A percentile compares a stretch with the other conserved stretches of the same genome.
Conservation (phyloP, 1,284 basidiomycete species). For the Hypsizygus ulmarius region DNA sequence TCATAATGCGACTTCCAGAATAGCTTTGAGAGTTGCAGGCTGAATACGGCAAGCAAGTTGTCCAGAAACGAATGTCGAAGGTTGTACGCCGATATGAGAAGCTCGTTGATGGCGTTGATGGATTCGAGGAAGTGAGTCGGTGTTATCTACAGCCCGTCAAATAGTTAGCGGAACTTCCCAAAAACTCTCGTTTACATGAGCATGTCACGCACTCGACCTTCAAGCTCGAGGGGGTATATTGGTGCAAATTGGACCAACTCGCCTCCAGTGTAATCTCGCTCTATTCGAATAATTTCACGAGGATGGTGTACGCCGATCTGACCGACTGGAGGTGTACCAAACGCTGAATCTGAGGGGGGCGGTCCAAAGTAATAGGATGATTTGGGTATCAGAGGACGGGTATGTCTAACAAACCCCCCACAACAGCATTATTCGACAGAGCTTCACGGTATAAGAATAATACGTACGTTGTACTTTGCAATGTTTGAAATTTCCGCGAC, state of each 20-base stretch:
- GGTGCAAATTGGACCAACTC: conserved; percentile 80
- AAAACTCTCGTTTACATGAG: conserved; percentile 8
- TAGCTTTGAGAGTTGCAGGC: conserved; percentile 69
- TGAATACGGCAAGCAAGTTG: conserved; percentile 69
- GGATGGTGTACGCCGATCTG: conserved; percentile 80
- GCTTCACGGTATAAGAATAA: conserved; percentile 7
- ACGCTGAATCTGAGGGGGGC: conserved; percentile 69
- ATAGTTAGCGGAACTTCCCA: conserved; percentile 11
- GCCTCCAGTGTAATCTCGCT: conserved; percentile 79
- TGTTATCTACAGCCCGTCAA: conserved; percentile 53
- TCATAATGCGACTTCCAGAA: conserved; percentile 70
- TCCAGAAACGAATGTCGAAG: conserved; percentile 61
- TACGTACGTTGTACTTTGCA: conserved; percentile 33
- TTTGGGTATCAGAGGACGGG: conserved; percentile 59
- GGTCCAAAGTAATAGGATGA: conserved; percentile 85
- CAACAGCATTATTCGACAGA: background rate
- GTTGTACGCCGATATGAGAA: conserved; percentile 76
- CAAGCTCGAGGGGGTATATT: conserved; percentile 79
- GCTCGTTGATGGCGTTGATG: conserved; percentile 81
- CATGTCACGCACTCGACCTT: conserved; percentile 64
- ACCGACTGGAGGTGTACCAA: conserved; percentile 72
- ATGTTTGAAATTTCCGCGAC: conserved; percentile 32
- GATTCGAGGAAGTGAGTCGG: conserved; percentile 82
- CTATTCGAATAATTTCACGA: conserved; percentile 80
- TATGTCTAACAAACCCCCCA: conserved; percentile 29